Evolutionary conservation across 352 stramenopile genomes (phyloP).

Genomic region (Thraustotheca clavata): DNA sequence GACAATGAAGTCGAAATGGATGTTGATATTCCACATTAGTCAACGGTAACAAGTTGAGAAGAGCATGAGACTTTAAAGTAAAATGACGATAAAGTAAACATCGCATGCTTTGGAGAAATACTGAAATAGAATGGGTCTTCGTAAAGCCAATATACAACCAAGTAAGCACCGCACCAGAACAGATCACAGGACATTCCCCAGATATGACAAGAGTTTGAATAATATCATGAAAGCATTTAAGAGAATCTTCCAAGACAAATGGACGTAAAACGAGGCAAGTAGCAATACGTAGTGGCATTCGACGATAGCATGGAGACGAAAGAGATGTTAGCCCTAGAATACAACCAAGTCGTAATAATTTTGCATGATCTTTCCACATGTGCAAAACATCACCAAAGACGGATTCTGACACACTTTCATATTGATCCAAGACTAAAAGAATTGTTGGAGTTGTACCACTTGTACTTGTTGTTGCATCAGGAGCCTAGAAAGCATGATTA

Average conservation of each 20-base stretch:
- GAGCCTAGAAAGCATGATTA: not conserved
- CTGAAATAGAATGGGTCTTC: constrained; percentile 51
- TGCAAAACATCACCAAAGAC: constrained; percentile 63
- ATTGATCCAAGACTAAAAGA: constrained; percentile 67
- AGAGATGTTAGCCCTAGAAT: constrained; percentile 60
- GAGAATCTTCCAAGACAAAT: constrained; percentile 66
- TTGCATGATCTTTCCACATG: constrained; percentile 49
- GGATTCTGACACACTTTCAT: constrained; percentile 48
- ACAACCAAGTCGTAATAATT: constrained; percentile 35
- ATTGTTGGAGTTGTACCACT: constrained; percentile 8
- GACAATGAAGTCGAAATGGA: not conserved
- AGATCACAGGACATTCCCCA: constrained; percentile 41
- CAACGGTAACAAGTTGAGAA: constrained; percentile 8
- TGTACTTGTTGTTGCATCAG: not conserved
- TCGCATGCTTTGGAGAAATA: constrained; percentile 51
- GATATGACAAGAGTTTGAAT: constrained; percentile 61
- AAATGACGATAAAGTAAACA: constrained; percentile 50
- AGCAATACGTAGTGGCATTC: constrained; percentile 46
- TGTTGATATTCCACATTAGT: not conserved
- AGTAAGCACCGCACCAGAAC: constrained; percentile 40
- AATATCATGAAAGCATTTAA: constrained; percentile 66
- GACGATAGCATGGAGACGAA: constrained; percentile 51
- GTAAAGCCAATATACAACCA: constrained; percentile 39
- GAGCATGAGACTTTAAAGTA: not conserved
- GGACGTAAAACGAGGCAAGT: constrained; percentile 61